A percentile compares a stretch with the other conserved stretches of the same genome.
Conservation (phyloP, 768 basidiomycete genomes). For the Amanita phalloides region DNA sequence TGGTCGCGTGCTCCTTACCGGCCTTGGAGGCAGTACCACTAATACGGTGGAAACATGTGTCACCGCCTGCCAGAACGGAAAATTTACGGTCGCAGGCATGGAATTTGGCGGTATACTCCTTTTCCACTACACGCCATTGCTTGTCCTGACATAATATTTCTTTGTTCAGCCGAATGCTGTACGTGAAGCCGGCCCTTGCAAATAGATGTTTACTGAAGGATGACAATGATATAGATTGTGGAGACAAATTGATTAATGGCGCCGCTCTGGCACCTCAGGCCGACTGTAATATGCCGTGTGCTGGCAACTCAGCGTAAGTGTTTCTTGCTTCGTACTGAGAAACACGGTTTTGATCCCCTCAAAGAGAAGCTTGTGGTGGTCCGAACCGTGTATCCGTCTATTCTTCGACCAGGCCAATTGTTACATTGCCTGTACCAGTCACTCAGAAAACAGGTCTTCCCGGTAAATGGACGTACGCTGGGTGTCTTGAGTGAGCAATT, state of each 20-base stretch:
- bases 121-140: slow-evolving; percentile 1
- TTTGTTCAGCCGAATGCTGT: slow-evolving; percentile 31
- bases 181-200: slow-evolving; percentile 12
- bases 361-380: slow-evolving; percentile 63
- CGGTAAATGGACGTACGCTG: slow-evolving; percentile 52
- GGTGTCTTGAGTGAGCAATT: slow-evolving; percentile 48
- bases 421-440: slow-evolving; percentile 46
- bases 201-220: not conserved
- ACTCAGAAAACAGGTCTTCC: slow-evolving; percentile 47
- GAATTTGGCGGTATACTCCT: slow-evolving; percentile 48
- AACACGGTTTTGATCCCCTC: not conserved
- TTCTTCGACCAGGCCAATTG: slow-evolving; percentile 37
- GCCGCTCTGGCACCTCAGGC: slow-evolving; percentile 37
- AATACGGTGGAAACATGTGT: slow-evolving; percentile 60
- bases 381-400: slow-evolving; percentile 67
- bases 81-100: slow-evolving; percentile 57
- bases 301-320: slow-evolving; percentile 48
- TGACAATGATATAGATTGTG: slow-evolving; percentile 43
- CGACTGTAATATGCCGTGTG: slow-evolving; percentile 67
- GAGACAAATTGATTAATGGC: slow-evolving; percentile 50
- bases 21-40: slow-evolving; percentile 15
- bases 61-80: slow-evolving; percentile 37
- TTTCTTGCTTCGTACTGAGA: not conserved
- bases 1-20: slow-evolving; percentile 44
- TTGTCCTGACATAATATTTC: slow-evolving; percentile 3